These are phyloP conservation scores for Trichoderma sp. DNA, from an alignment of 2,329 filamentous ascomycete species.

Conservation along the genomic window DNA sequence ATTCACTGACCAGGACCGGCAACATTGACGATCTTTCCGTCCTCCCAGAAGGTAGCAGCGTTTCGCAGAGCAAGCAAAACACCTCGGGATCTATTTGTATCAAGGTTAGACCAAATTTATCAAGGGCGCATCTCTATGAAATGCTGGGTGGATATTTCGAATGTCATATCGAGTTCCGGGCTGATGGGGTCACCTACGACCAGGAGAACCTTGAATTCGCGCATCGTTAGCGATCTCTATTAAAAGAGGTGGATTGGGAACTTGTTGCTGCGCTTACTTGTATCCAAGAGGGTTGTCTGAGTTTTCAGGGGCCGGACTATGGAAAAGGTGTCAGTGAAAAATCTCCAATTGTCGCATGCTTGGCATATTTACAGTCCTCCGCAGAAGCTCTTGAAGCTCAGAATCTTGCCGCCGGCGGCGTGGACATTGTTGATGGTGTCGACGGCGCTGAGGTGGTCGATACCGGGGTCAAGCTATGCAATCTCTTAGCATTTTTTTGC, in stretches of 20 bases:
- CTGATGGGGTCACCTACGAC: conserved; percentile 40
- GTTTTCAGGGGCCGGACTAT: conserved; percentile 51
- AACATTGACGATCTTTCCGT: conserved; percentile 73
- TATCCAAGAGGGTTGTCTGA: conserved; percentile 90
- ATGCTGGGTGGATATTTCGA: background rate
- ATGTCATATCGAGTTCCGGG: background rate
- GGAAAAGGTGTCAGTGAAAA: background rate
- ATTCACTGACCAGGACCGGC: conserved; percentile 47
- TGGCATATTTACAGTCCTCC: conserved; percentile 56
- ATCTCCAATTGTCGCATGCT: background rate
- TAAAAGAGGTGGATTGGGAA: accelerated
- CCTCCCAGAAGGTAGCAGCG: conserved; percentile 76
- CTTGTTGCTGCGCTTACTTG: conserved; percentile 47
- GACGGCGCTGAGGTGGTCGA: conserved; percentile 69
- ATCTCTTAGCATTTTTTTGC: background rate
- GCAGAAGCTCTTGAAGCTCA: conserved; percentile 79
- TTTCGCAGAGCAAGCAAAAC: conserved; percentile 86
- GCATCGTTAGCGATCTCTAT: background rate
- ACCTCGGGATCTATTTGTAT: conserved; percentile 54
- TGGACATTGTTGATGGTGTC: conserved; percentile 90
- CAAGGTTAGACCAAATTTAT: background rate
- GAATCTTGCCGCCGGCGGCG: conserved; percentile 79
- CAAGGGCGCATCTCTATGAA: background rate
- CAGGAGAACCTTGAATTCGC: conserved; percentile 54
- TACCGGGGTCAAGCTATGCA: conserved; percentile 54